Evolutionary conservation across 441 rosid genomes (phyloP), one percentile per base, ranked within the genome.

Genomic region (Geranium incanum): DNA sequence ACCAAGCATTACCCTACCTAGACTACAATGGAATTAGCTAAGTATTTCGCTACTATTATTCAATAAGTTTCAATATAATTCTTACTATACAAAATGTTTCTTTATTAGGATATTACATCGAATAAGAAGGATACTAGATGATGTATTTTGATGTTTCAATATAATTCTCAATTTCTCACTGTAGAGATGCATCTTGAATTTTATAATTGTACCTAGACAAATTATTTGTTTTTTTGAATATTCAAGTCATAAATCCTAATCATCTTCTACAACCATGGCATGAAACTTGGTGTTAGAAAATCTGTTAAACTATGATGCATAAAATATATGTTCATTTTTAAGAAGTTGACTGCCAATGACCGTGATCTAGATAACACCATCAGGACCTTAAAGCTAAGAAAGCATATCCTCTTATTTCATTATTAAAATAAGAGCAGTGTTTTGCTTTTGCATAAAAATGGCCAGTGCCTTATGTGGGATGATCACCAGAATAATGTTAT

Each of bases 331-430:
- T 18, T 60, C 6, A 60, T 21, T 60, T 19, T 60, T 19, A 60
- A 23, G 19, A 36, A 33, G 15, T 18, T 57, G 72, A 19, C 64
- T 69, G 70, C 28, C 50, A 19, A 45, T 15, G 64, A 50, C 19
- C 66, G 62, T 62, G 67, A 68, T 19, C 65, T 36, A 5, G 33
- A 55, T 37, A 71, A 63, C 60, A 36, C 67, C n/a, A 60, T 8
- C 15, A 50, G 48, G 52, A 62, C 78, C 67, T 36, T 3, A 59
- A 19, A 66, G 67, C 68, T 72, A 74, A 69, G 67, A 59, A 41
- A 75, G 21, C 23, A 18, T 36, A 67, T n/a, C 11, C n/a, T 43
- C 66, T 55, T 65, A 39, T 45, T 73, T 71, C 15, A 21, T 62
- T 68, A 66, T n/a, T 18, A 16, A 43, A 21, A 33, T 12, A 13